Evolutionary conservation across 257 asterid genomes (phyloP).

Genomic region (Galeopsis tetrahit): DNA sequence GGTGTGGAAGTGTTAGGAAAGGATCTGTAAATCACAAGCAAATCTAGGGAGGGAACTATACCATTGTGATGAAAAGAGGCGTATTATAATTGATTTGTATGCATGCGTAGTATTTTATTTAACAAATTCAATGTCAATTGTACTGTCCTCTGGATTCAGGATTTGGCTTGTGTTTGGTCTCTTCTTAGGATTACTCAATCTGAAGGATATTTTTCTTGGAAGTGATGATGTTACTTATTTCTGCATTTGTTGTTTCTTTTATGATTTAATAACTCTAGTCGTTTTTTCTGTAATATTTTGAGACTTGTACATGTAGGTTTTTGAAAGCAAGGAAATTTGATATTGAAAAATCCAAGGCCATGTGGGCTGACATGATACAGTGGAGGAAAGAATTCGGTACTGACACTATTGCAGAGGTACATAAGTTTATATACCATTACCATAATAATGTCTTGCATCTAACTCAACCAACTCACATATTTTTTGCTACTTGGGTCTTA

Average conservation of each 20-base stretch:
- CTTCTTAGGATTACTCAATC: not conserved
- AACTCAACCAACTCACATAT: not conserved
- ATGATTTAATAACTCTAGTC: conserved; percentile 30
- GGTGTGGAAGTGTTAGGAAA: conserved; percentile 7
- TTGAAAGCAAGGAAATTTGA: conserved; percentile 93
- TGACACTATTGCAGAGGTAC: conserved; percentile 77
- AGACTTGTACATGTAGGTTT: conserved; percentile 57
- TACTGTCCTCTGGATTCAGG: not conserved
- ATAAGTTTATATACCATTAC: not conserved
- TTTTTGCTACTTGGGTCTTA: not conserved
- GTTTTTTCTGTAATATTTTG: conserved; percentile 23
- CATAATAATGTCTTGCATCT: not conserved
- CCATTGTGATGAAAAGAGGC: conserved; percentile 18
- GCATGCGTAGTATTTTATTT: not conserved
- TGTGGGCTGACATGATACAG: conserved; percentile 99
- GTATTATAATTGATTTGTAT: not conserved
- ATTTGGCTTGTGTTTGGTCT: conserved; percentile 11
- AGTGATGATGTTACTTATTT: conserved; percentile 5
- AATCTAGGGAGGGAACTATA: conserved; percentile 8
- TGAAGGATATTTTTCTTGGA: conserved; percentile 12
- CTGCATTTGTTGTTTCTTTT: conserved; percentile 20
- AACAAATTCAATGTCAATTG: not conserved
- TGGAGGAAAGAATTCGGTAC: conserved; percentile 97
- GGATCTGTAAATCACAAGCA: not conserved
- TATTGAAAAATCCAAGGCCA: conserved; percentile 77